Evolutionary conservation across 495 filamentous ascomycete genomes (phyloP), one percentile per base, ranked within the genome.

Genomic region (Hypoxylon rickii): DNA sequence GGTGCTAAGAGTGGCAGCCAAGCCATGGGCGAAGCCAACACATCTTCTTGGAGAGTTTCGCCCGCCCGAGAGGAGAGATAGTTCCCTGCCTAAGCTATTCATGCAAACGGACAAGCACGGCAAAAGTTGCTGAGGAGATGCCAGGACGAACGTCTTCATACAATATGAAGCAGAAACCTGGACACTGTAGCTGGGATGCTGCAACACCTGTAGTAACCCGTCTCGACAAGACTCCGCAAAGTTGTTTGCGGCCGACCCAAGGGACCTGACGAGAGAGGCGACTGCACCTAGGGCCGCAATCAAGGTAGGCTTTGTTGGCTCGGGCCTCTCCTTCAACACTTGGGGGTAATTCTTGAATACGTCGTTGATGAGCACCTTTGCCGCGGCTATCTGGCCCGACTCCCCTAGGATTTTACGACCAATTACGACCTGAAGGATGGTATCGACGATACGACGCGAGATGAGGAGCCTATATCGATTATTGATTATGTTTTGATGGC

Each of bases 111-210:
- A 96, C 17, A 96, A 84, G 59, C 92, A 96, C 3, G 90, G 89
- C 15, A 97, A 73, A 18, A 99, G 82, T 64, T 97, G 92, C 64
- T 94, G 86, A 5, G 94, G 94, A 61, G 90, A 96, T 3, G 90
- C 90, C 44, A 96, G 75, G 4, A 96, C 87, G 64, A 97, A 96
- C 6, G 79, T 84, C 42, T 92, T 90, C 45, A 97, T 72, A 61
- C 90, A 95, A 60, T 86, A 82, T 21, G 94, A 88, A 1, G 89
- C 86, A 61, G 93, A 86, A 1, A 97, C 83, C 67, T 97, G 94
- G 5, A 99, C 92, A 6, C 91, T 92, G 66, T 97, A 97, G 73
- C 89, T 97, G 2, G 92, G 90, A 66, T 99, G 95, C 61, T 96
- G 88, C 2, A 97, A 76, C 8, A 96, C 90, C 64, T 97, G 92